Conservation (phyloP, 257 asterid genomes). For the Rauvolfia tetraphylla region DNA sequence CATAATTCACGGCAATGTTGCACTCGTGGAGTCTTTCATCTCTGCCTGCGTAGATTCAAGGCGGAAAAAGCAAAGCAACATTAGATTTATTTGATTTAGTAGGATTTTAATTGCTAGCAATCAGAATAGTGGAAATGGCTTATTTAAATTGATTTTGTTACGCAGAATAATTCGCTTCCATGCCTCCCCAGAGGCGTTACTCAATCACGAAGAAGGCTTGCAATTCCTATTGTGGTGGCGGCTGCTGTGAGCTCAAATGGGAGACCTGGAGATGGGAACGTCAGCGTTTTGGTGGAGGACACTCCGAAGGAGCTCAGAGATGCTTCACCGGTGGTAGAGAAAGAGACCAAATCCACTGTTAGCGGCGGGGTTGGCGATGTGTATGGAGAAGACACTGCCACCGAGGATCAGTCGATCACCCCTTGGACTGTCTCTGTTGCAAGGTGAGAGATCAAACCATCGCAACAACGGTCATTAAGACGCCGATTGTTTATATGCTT, state of each 20-base stretch:
- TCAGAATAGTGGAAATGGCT: not conserved
- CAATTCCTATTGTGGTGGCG: constrained; percentile 43
- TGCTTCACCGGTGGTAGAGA: constrained; percentile 20
- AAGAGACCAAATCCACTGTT: constrained; percentile 33
- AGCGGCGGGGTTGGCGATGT: constrained; percentile 43
- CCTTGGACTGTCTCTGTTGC: constrained; percentile 55
- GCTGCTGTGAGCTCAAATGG: constrained; percentile 72
- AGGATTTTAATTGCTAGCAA: not conserved
- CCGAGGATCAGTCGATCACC: constrained; percentile 46
- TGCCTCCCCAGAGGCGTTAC: constrained; percentile 60
- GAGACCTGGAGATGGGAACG: constrained; percentile 61
- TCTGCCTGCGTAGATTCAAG: not conserved
- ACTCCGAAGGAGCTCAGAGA: constrained; percentile 33
- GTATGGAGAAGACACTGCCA: constrained; percentile 48
- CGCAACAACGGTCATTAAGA: not conserved
- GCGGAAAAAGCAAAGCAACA: not conserved
- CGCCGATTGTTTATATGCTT: constrained; percentile 7
- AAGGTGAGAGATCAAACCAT: constrained; percentile 38
- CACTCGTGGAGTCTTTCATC: not conserved
- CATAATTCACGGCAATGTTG: constrained; percentile 5
- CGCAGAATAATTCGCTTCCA: constrained; percentile 60
- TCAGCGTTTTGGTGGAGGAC: constrained; percentile 47
- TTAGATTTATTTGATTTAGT: not conserved
- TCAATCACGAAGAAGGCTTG: constrained; percentile 46
- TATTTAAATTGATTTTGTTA: not conserved